Evolutionary conservation across 2,329 filamentous ascomycete species (phyloP).

Genomic region (Corynespora cassiicola): DNA sequence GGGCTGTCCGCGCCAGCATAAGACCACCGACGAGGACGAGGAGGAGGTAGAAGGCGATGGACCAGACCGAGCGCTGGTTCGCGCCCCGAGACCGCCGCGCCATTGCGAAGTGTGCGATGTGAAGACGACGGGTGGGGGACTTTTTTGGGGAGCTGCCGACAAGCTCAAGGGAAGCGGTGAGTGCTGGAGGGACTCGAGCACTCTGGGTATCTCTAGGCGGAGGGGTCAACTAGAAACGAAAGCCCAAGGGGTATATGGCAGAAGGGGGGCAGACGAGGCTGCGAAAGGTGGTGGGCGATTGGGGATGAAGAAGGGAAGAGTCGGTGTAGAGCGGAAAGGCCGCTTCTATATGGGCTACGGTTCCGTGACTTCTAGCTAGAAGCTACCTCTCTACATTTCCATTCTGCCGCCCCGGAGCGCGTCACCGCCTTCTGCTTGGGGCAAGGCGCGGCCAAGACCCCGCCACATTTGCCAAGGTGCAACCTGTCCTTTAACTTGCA

Average conservation of each 20-base stretch:
- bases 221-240: slow-evolving; percentile 9
- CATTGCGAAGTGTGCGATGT: slow-evolving; percentile 55
- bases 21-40: slow-evolving; percentile 85
- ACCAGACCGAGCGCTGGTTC: slow-evolving; percentile 82
- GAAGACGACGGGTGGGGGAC: slow-evolving; percentile 14
- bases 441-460: slow-evolving; percentile 21
- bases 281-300: slow-evolving; percentile 20
- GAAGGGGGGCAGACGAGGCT: slow-evolving; percentile 18
- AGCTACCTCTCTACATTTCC: too few species aligned
- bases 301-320: slow-evolving; percentile 23
- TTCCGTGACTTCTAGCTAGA: too few species aligned
- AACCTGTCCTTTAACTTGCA: slow-evolving; percentile 13
- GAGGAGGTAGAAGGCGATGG: slow-evolving; percentile 87
- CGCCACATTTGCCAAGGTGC: slow-evolving; percentile 25
- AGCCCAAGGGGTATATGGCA: slow-evolving; percentile 13
- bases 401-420: too few species aligned
- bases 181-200: slow-evolving; percentile 19
- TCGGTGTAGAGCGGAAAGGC: slow-evolving; percentile 27
- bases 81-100: slow-evolving; percentile 67
- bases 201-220: slow-evolving; percentile 10
- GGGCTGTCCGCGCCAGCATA: slow-evolving; percentile 78
- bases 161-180: too few species aligned
- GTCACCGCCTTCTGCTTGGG: slow-evolving; percentile 23
- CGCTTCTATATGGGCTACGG: too few species aligned
- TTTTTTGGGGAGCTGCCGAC: too few species aligned